Evolutionary conservation across 805 yeast genomes (phyloP).

Genomic region (Starmerella davenportii): DNA sequence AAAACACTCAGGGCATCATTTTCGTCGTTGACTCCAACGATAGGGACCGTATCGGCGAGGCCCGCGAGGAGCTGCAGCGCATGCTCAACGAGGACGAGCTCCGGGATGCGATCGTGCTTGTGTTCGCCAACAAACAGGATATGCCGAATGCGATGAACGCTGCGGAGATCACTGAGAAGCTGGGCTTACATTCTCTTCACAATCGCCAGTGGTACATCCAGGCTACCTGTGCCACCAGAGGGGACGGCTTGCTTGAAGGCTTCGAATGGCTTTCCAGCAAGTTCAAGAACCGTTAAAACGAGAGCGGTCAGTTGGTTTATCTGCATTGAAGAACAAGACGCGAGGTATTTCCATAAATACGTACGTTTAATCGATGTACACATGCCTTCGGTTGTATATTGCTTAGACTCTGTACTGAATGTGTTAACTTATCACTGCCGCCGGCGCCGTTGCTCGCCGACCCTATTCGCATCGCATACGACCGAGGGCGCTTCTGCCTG

Average conservation of each 20-base stretch:
- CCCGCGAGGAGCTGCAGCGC: slow-evolving; percentile 95
- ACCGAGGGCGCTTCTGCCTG: too few species aligned
- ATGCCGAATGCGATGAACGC: slow-evolving; percentile 98
- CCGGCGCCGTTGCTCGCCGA: too few species aligned
- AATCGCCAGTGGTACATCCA: slow-evolving; percentile 99
- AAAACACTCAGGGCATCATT: slow-evolving; percentile 95
- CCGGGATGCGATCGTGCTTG: slow-evolving; percentile 86
- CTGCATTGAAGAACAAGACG: slow-evolving; percentile 1
- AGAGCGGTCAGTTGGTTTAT: neutral
- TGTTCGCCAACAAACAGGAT: slow-evolving; percentile 97
- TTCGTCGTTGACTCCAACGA: slow-evolving; percentile 96
- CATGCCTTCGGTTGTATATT: neutral
- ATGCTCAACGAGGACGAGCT: slow-evolving; percentile 97
- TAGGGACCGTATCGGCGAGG: slow-evolving; percentile 94
- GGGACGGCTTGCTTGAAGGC: slow-evolving; percentile 97
- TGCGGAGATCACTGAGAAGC: slow-evolving; percentile 92
- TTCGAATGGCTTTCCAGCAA: slow-evolving; percentile 89
- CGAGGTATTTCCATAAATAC: neutral
- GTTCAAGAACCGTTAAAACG: slow-evolving; percentile 40
- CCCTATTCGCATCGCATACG: too few species aligned
- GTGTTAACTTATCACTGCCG: too few species aligned
- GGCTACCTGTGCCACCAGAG: slow-evolving; percentile 97
- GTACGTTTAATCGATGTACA: neutral
- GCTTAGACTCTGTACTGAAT: too few species aligned
- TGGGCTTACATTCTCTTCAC: slow-evolving; percentile 91